Evolutionary conservation across 257 asterid species (phyloP).

Genomic region (Jasminum sambac): DNA sequence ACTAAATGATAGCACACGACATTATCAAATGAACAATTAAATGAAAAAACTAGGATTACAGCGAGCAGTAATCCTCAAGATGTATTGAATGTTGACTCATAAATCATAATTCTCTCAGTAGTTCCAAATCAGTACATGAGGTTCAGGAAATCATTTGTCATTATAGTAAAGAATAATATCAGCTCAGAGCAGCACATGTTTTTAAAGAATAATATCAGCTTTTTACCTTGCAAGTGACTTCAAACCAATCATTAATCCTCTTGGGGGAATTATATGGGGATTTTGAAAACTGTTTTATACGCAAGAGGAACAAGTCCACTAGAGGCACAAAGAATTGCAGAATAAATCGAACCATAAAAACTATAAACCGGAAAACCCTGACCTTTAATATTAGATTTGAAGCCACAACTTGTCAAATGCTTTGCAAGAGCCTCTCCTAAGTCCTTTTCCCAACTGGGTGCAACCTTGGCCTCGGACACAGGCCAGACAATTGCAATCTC

Average conservation of each 20-base stretch:
- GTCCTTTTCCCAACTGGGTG: slow-evolving; percentile 79
- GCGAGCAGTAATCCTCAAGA: background rate
- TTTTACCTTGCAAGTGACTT: background rate
- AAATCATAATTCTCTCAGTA: background rate
- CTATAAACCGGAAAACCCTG: slow-evolving; percentile 21
- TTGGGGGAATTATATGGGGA: background rate
- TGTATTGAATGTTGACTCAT: background rate
- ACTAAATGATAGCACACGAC: background rate
- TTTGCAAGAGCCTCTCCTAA: slow-evolving; percentile 91
- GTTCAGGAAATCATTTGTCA: background rate
- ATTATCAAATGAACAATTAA: background rate
- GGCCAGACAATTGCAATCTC: slow-evolving; percentile 98
- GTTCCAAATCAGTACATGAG: background rate
- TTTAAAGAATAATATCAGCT: background rate
- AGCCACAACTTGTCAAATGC: slow-evolving; percentile 91
- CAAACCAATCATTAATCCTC: background rate
- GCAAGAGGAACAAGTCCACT: slow-evolving; percentile 20
- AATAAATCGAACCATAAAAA: slow-evolving; percentile 17
- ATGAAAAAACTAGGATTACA: background rate
- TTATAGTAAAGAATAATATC: background rate
- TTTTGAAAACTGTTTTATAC: background rate
- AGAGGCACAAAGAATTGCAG: slow-evolving; percentile 24
- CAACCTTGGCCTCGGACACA: slow-evolving; percentile 73
- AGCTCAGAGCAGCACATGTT: background rate
- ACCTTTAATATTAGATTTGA: slow-evolving; percentile 78